phyloP scores from a whole-genome alignment of 805 yeast species.

The Debaryomyces tyrocola region DNA sequence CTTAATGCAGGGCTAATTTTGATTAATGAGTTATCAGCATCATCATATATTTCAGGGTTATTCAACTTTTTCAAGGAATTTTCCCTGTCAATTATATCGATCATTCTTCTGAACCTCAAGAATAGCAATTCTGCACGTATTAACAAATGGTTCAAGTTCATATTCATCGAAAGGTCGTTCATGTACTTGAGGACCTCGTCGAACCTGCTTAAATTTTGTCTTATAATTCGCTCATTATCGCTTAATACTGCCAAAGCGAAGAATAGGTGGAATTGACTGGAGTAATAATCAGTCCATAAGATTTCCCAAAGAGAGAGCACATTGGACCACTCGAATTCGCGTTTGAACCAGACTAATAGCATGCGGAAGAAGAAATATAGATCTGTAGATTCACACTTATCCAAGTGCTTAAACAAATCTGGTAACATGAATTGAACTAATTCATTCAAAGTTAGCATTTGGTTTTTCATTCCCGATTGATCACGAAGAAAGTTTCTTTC shows the following conservation, averaged over 20 bases:
- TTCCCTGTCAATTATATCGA: slow-evolving; percentile 71
- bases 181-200: slow-evolving; percentile 92
- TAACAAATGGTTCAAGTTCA: slow-evolving; percentile 73
- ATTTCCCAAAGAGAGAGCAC: slow-evolving; percentile 88
- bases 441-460: slow-evolving; percentile 80
- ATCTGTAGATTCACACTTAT: slow-evolving; percentile 84
- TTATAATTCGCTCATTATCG: slow-evolving; percentile 76
- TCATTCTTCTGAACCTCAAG: slow-evolving; percentile 74
- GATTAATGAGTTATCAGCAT: slow-evolving; percentile 15
- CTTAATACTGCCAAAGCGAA: slow-evolving; percentile 88
- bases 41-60: slow-evolving; percentile 17
- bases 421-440: slow-evolving; percentile 91
- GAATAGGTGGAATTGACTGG: slow-evolving; percentile 86
- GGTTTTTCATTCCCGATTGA: slow-evolving; percentile 90
- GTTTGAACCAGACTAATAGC: slow-evolving; percentile 92
- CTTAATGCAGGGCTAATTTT: slow-evolving; percentile 56
- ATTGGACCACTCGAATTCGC: slow-evolving; percentile 82
- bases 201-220: slow-evolving; percentile 70
- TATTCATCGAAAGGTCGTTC: slow-evolving; percentile 80
- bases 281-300: slow-evolving; percentile 82
- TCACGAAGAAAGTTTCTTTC: slow-evolving; percentile 90
- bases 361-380: slow-evolving; percentile 92
- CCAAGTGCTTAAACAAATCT: slow-evolving; percentile 75
- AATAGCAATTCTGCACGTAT: slow-evolving; percentile 85
- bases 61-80: slow-evolving; percentile 18